Evolutionary conservation across 169 alveolate genomes (phyloP).

Genomic region (Neospora caninum): DNA sequence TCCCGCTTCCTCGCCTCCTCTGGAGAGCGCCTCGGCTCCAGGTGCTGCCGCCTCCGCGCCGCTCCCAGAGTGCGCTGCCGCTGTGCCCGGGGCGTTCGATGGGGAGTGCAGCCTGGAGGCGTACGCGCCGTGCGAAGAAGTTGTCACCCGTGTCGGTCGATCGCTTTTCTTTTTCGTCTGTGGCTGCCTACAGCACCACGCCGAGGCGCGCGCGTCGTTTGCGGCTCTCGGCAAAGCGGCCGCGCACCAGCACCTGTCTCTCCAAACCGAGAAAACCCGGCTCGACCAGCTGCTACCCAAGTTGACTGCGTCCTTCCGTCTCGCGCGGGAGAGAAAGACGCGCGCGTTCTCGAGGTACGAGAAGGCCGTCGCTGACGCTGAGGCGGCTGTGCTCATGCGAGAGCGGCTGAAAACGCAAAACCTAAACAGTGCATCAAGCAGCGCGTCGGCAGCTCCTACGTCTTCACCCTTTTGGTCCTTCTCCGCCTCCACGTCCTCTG

Average conservation of each 20-base stretch:
- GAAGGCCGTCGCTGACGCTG: background rate
- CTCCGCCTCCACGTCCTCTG: background rate
- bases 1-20: background rate
- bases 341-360: background rate
- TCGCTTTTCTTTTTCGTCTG: background rate
- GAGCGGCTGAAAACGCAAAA: conserved; percentile 18
- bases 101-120: background rate
- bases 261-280: background rate
- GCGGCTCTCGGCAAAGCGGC: background rate
- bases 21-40: background rate
- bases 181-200: background rate
- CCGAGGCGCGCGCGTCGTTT: background rate
- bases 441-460: background rate
- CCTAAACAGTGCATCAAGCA: background rate
- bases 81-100: background rate
- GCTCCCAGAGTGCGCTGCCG: background rate
- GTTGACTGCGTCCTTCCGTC: background rate
- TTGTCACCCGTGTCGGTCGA: background rate
- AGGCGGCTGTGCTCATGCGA: background rate
- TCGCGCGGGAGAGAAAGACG: background rate
- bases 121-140: background rate
- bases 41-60: background rate
- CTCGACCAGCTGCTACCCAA: conserved; percentile 9
- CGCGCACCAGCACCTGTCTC: background rate
- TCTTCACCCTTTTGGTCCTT: background rate